These are phyloP conservation scores for Aspergillus calidoustus DNA, from an alignment of 2,329 filamentous ascomycete species.

Conservation along the genomic window DNA sequence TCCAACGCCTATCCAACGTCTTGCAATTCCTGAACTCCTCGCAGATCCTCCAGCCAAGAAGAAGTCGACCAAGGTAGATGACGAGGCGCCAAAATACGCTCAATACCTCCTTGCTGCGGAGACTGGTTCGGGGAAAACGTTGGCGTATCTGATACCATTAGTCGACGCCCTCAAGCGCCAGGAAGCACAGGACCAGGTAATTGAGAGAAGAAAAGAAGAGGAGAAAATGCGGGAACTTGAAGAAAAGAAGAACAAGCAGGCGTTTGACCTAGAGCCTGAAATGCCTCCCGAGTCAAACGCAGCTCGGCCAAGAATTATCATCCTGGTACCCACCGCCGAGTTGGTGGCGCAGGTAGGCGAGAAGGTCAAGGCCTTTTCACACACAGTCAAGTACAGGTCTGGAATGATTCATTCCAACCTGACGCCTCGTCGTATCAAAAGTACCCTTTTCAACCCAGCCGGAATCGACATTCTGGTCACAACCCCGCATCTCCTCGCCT, in stretches of 20 bases:
- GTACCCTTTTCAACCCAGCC: constrained; percentile 75
- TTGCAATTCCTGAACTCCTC: constrained; percentile 83
- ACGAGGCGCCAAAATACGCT: constrained; percentile 55
- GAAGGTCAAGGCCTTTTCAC: constrained; percentile 80
- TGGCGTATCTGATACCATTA: constrained; percentile 86
- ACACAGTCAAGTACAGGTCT: constrained; percentile 84
- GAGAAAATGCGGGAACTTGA: constrained; percentile 61
- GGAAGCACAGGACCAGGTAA: constrained; percentile 67
- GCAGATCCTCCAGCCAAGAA: constrained; percentile 53
- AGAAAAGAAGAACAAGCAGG: constrained; percentile 57
- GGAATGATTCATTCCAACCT: constrained; percentile 80
- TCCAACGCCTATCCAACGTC: constrained; percentile 86
- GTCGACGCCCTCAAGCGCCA: constrained; percentile 83
- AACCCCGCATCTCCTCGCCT: constrained; percentile 86
- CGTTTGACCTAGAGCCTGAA: constrained; percentile 65
- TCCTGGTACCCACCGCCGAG: constrained; percentile 91
- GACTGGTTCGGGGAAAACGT: constrained; percentile 94
- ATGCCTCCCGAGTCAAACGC: constrained; percentile 68
- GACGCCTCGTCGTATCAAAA: constrained; percentile 78
- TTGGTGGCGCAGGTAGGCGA: constrained; percentile 84
- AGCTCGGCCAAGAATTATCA: constrained; percentile 78
- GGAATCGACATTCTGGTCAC: constrained; percentile 86
- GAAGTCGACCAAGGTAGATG: constrained; percentile 36
- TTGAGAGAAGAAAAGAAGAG: constrained; percentile 58
- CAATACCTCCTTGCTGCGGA: constrained; percentile 88